Evolutionary conservation across 1,284 basidiomycete species (phyloP), one percentile per base, ranked within the genome.

Genomic region (Mycosarcoma mackinlayi): DNA sequence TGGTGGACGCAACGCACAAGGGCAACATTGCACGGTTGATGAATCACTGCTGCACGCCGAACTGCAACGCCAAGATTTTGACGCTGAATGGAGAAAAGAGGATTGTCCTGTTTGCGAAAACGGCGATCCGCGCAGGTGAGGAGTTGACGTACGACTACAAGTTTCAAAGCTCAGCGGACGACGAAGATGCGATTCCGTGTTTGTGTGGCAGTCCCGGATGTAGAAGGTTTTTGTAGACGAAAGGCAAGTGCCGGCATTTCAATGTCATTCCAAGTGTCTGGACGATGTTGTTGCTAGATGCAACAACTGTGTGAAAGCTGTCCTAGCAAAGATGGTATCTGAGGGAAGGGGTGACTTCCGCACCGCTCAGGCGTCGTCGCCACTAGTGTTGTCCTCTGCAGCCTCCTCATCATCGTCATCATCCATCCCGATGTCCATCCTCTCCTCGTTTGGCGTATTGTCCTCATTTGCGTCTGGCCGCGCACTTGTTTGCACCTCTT

Each of bases 11-110:
- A 4, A 98, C 95, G 59, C 95, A 95, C 88, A 96, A 94, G 85
- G 95, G 95, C 30, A 96, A 94, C 84, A 90, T 98, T 80, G 94
- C 73, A 1, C 54, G 79, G 8, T 49, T 81, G 44, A 81, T 81
- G 79, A 81, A 81, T 24, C 95, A 98, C 83, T 97, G 86, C 89
- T 99, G 95, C 83, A 92, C 94, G 80, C 95, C 95, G 7, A 97
- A 96, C 77, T 97, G 94, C 80, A 96, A 91, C 16, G 95, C 95
- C 40, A 96, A 95, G 86, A 98, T 99, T 83, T 94, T 98, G 80
- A 97, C 93, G 57, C 94, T 99, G 84, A 95, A 91, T 78, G 92
- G 94, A 31, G 92, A 95, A 85, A 97, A 97, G 87, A 93, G 97
- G 87, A 98, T 99, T 80, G 96, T 98, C 80, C 95, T 99, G 54